Base-by-base conservation (phyloP, 257 asterid species). In the Gentiana macrophylla region DNA sequence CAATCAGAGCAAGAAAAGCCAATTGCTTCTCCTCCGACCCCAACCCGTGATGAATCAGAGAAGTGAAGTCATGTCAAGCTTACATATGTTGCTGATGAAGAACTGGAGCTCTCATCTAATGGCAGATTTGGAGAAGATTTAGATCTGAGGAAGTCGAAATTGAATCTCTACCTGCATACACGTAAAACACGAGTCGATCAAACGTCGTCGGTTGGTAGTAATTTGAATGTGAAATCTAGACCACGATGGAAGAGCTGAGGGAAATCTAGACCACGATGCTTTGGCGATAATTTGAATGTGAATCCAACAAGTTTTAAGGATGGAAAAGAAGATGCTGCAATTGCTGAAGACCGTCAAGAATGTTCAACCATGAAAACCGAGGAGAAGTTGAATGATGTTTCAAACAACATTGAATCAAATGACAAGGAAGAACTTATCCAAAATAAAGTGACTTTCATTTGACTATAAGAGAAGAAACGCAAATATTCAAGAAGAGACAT, bases 181-280 rank as follows among this genome's bases (percentile, higher is more conserved):
- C 75, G n/a, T 70, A 63, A 62, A 49, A 63, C 34, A 72, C 67
- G 41, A 62, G 66, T 54, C 52, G 41, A 8, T 32, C 45, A 77
- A 15, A 47, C 73, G 34, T 47, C 63, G 35, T 69, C 53, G 33
- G 58, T 55, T 7, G 66, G 63, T 56, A 24, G 36, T 33, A 52
- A 67, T 41, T 12, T 35, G 46, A 36, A 4, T 52, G 48, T 49
- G 9, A n/a, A 37, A 37, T 67, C 54, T 67, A 71, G n/a, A n/a
- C n/a, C n/a, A n/a, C n/a, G n/a, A 62, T 53, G 74, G 59, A 35
- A 65, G 64, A 35, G 60, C 74, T 49, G 63, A 59, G 41, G 72
- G 61, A 43, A 80, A 60, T 53, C 46, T 41, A 41, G 46, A 41
- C 46, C 46, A 5, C 8, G 46, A 2, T 41, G 46, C n/a, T n/a